These are phyloP conservation scores for Epichloe uncinata DNA, from an alignment of 2,329 filamentous ascomycete genomes.

Conservation along the genomic window DNA sequence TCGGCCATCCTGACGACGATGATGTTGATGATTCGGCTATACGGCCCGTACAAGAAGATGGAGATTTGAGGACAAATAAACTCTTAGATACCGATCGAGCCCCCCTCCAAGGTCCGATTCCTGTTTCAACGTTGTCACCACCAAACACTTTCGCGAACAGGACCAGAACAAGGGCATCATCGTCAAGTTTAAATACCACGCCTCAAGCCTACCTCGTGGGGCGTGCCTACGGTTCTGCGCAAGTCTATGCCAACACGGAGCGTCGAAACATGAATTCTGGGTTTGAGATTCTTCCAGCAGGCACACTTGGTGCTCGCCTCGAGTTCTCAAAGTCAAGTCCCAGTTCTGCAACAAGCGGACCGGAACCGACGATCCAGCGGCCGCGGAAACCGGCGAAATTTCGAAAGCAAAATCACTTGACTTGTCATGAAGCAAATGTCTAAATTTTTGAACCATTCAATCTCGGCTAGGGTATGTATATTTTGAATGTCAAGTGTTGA, in stretches of 20 bases:
- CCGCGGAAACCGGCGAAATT: not conserved
- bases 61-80: not conserved
- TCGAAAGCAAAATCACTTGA: not conserved
- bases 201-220: not conserved
- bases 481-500: not conserved
- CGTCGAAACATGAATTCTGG: conserved; percentile 3
- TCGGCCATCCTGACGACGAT: not conserved
- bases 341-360: not conserved
- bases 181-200: not conserved
- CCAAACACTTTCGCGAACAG: not conserved
- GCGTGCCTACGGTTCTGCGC: conserved; percentile 5
- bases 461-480: conserved; percentile 1
- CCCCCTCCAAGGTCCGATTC: not conserved
- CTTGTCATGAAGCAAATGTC: not conserved
- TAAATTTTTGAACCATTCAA: not conserved
- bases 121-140: not conserved
- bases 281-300: conserved; percentile 8
- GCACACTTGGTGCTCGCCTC: conserved; percentile 3
- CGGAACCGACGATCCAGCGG: not conserved
- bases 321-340: conserved; percentile 1
- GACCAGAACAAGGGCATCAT: not conserved
- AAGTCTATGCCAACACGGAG: conserved; percentile 6
- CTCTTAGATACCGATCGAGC: not conserved
- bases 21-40: not conserved
- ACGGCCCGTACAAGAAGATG: not conserved